phyloP scores from a whole-genome alignment of 805 yeast species.

The Ogataea trehaloabstinens region DNA sequence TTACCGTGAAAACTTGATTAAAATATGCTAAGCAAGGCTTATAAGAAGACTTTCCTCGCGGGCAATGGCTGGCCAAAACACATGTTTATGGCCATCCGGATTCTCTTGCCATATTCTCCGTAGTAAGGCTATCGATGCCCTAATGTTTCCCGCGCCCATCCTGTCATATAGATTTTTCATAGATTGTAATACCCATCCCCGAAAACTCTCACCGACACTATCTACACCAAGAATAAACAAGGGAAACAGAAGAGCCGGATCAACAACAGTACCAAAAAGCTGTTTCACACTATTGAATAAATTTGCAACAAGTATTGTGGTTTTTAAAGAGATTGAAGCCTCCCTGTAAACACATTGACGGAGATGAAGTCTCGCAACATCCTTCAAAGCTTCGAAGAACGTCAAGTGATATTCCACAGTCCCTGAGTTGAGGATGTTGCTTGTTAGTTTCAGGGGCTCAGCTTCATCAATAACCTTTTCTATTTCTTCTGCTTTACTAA shows the following conservation, averaged over 20 bases:
- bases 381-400: constrained; percentile 8
- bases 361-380: constrained; percentile 6
- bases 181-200: constrained; percentile 5
- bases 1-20: no score
- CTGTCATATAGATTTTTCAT: constrained; percentile 3
- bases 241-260: constrained; percentile 8
- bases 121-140: constrained; percentile 2
- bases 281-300: neutral
- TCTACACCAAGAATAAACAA: constrained; percentile 9
- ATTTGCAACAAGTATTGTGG: constrained; percentile 6
- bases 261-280: constrained; percentile 8
- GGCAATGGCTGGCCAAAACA: constrained; percentile 9
- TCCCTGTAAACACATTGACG: constrained; percentile 10
- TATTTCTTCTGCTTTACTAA: neutral
- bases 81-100: constrained; percentile 10
- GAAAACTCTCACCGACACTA: constrained; percentile 1
- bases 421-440: constrained; percentile 6
- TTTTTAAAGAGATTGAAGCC: constrained; percentile 7
- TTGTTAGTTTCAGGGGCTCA: constrained; percentile 6
- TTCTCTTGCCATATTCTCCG: constrained; percentile 6
- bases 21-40: constrained; percentile 10
- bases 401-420: constrained; percentile 6
- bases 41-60: constrained; percentile 3
- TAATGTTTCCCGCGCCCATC: constrained; percentile 8
- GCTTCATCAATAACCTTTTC: constrained; percentile 5